phyloP scores from a whole-genome alignment of 2,329 filamentous ascomycete species.

The Fragosphaeria purpurea region DNA sequence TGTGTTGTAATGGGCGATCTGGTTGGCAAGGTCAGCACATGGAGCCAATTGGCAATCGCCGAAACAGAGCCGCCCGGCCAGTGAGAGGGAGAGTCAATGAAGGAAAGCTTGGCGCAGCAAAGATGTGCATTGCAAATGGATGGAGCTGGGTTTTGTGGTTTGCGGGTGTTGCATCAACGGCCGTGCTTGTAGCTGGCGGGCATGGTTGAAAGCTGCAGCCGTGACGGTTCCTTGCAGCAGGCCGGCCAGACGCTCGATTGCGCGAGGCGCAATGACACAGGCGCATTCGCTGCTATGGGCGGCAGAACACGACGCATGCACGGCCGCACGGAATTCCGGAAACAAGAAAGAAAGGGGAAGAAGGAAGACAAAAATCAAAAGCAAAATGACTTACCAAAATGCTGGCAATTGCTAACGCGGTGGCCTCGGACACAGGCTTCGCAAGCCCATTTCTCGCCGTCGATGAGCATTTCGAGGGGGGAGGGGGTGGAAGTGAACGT shows the following conservation, averaged over 20 bases:
- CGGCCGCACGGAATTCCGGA: neutral
- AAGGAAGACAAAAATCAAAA: neutral
- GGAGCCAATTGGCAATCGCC: neutral
- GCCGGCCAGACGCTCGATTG: no score
- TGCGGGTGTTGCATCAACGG: no score
- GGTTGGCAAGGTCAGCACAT: slow-evolving; percentile 4
- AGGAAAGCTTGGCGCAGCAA: neutral
- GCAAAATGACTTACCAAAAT: slow-evolving; percentile 62
- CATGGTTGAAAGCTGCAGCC: no score
- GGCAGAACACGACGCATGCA: neutral
- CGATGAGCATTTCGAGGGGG: slow-evolving; percentile 57
- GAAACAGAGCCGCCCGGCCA: neutral
- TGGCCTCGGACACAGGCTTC: slow-evolving; percentile 97
- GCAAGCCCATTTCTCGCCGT: slow-evolving; percentile 97
- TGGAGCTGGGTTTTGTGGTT: no score
- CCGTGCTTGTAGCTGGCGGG: no score
- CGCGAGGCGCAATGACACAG: neutral
- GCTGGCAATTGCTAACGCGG: slow-evolving; percentile 96
- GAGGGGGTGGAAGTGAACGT: neutral
- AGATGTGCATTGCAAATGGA: no score
- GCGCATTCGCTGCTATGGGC: neutral
- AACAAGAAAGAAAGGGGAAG: slow-evolving; percentile 2
- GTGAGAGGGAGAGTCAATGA: neutral
- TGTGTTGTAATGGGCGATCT: slow-evolving; percentile 89
- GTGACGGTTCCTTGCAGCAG: no score